Evolutionary conservation across 1,284 basidiomycete genomes (phyloP).

Genomic region (Cutaneotrichosporon curvatum): DNA sequence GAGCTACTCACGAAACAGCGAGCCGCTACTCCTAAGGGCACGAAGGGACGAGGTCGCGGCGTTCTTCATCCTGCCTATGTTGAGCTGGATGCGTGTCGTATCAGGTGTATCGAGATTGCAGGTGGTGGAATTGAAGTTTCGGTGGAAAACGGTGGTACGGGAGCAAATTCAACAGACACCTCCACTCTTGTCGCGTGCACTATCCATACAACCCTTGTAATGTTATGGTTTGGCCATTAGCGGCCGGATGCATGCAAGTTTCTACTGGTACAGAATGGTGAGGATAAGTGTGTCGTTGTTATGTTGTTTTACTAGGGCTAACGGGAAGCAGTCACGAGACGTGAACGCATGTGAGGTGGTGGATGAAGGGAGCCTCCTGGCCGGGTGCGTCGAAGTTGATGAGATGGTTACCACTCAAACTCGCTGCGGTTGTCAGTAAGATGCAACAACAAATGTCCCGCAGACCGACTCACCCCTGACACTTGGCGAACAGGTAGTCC

Average conservation of each 20-base stretch:
- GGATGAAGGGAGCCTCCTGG: too few species aligned
- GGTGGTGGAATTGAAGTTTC: constrained; percentile 9
- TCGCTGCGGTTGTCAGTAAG: constrained; percentile 20
- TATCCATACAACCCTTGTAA: too few species aligned
- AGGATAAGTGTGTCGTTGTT: background rate
- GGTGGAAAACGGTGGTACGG: constrained; percentile 10
- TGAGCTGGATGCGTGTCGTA: background rate
- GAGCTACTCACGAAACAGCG: too few species aligned
- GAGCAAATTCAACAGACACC: constrained; percentile 6
- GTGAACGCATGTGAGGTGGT: too few species aligned
- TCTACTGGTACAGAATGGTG: constrained; percentile 12
- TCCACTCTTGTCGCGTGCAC: background rate
- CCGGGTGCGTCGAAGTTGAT: too few species aligned
- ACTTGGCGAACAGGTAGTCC: constrained; percentile 96
- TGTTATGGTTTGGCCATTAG: too few species aligned
- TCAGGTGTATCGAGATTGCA: background rate
- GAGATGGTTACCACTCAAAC: constrained; percentile 38
- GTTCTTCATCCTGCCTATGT: constrained; percentile 6
- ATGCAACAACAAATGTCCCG: background rate
- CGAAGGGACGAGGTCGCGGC: constrained; percentile 9
- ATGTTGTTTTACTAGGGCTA: too few species aligned
- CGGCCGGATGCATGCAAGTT: constrained; percentile 13
- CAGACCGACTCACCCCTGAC: constrained; percentile 51
- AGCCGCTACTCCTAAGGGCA: background rate
- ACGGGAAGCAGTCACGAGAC: too few species aligned